Evolutionary conservation across 2,329 filamentous ascomycete genomes (phyloP).

Genomic region (Zalaria obscura): DNA sequence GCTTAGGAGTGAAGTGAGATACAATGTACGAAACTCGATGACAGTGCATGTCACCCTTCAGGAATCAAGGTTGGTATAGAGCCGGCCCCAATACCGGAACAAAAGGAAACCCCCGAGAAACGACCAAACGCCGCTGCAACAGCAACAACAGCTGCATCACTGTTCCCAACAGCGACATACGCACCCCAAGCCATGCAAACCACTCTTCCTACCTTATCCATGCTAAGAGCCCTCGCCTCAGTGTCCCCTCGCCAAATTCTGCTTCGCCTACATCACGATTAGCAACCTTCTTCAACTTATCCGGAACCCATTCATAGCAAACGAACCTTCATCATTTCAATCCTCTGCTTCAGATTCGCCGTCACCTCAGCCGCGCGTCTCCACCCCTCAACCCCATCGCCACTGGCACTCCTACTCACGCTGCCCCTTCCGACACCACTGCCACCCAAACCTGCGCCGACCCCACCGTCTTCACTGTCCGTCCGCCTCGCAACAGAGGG

Average conservation of each 20-base stretch:
- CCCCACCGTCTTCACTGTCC: not conserved
- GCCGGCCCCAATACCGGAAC: too few relatives aligned
- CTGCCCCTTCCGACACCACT: not conserved
- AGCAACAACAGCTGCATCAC: too few relatives aligned
- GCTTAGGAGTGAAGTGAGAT: too few relatives aligned
- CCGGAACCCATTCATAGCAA: not conserved
- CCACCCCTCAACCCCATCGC: conserved; percentile 75
- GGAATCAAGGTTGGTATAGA: too few relatives aligned
- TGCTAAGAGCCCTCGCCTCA: not conserved
- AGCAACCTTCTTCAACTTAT: not conserved
- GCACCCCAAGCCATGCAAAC: too few relatives aligned
- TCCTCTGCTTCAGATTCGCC: conserved; percentile 89
- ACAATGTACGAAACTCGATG: too few relatives aligned
- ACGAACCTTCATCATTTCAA: conserved; percentile 89
- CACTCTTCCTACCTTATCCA: too few relatives aligned
- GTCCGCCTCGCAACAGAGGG: not conserved
- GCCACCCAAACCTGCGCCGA: not conserved
- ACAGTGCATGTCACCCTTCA: too few relatives aligned
- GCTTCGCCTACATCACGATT: not conserved
- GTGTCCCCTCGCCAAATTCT: not conserved
- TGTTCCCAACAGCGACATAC: too few relatives aligned
- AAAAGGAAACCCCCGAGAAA: too few relatives aligned
- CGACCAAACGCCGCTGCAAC: too few relatives aligned
- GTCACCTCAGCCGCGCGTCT: conserved; percentile 94
- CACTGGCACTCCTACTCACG: conserved; percentile 1